Conservation (phyloP, 2,329 filamentous ascomycete species). For the Aspergillus sp. region DNA sequence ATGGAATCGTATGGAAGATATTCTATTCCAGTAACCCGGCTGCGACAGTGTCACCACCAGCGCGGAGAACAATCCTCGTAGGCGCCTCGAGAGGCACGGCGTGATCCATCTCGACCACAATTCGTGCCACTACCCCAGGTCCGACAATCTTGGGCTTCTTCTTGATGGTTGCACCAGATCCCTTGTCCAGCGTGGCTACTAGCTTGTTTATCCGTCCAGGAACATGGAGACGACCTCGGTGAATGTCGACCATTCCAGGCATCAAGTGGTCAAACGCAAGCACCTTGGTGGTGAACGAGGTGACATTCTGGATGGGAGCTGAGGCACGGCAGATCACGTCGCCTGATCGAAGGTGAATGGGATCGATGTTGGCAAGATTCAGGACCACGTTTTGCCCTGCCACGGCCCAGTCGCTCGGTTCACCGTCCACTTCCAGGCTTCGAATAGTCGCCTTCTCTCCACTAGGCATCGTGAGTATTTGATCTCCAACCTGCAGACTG, state of each 20-base stretch:
- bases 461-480: slow-evolving; percentile 72
- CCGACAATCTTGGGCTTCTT: slow-evolving; percentile 82
- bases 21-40: slow-evolving; percentile 70
- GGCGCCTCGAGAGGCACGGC: slow-evolving; percentile 77
- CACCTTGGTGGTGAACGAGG: slow-evolving; percentile 74
- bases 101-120: slow-evolving; percentile 68
- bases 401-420: slow-evolving; percentile 78
- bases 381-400: slow-evolving; percentile 84
- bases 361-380: slow-evolving; percentile 80
- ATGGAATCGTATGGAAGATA: neutral
- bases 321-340: slow-evolving; percentile 76
- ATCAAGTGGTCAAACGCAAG: slow-evolving; percentile 85
- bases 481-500: slow-evolving; percentile 77
- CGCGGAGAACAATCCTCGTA: slow-evolving; percentile 73
- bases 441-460: slow-evolving; percentile 78
- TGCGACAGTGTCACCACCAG: slow-evolving; percentile 77
- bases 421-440: slow-evolving; percentile 70
- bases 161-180: slow-evolving; percentile 68
- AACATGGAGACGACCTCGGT: slow-evolving; percentile 76
- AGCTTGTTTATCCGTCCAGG: slow-evolving; percentile 70
- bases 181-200: slow-evolving; percentile 71
- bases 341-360: slow-evolving; percentile 73
- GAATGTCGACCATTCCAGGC: slow-evolving; percentile 84
- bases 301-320: slow-evolving; percentile 64
- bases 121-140: slow-evolving; percentile 70